Conservation (phyloP, 176 grass and related monocot genomes). For the Saccharum officinarum region DNA sequence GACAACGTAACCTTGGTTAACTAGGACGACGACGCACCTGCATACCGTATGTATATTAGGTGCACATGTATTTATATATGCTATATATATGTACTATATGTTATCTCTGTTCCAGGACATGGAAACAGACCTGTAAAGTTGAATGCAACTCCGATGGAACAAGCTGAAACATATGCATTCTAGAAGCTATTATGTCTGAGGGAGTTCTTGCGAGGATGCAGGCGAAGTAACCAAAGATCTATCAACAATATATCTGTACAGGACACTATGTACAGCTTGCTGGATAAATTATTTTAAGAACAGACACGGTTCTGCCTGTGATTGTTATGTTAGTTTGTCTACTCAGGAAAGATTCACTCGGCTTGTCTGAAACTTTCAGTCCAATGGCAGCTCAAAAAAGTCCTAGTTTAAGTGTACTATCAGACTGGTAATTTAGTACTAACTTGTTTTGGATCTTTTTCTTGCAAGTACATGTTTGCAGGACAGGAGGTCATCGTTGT, state of each 20-base stretch:
- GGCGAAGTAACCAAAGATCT: conserved; percentile 34
- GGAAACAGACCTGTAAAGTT: conserved; percentile 1
- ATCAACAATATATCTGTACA: conserved; percentile 7
- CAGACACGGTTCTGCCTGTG: conserved; percentile 6
- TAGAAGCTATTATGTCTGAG: conserved; percentile 12
- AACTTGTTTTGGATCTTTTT: conserved; percentile 15
- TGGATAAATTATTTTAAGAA: conserved; percentile 8
- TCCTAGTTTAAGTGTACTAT: conserved; percentile 34
- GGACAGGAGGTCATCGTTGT: background rate
- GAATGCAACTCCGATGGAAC: conserved; percentile 1
- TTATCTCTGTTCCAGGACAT: background rate
- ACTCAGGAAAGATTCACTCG: conserved; percentile 30
- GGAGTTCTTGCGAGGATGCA: background rate
- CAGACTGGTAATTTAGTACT: conserved; percentile 13
- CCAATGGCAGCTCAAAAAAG: conserved; percentile 15
- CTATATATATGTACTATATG: background rate
- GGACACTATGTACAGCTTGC: conserved; percentile 29
- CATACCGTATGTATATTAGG: background rate
- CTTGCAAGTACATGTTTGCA: conserved; percentile 13
- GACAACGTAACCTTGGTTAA: conserved; percentile 16
- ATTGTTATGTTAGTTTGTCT: conserved; percentile 5
- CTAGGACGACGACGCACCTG: background rate
- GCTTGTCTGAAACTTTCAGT: background rate
- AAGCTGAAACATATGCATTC: conserved; percentile 14
- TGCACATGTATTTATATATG: background rate